Evolutionary conservation across 352 stramenopile genomes (phyloP).

Genomic region (Pythium rhizo-oryzae): DNA sequence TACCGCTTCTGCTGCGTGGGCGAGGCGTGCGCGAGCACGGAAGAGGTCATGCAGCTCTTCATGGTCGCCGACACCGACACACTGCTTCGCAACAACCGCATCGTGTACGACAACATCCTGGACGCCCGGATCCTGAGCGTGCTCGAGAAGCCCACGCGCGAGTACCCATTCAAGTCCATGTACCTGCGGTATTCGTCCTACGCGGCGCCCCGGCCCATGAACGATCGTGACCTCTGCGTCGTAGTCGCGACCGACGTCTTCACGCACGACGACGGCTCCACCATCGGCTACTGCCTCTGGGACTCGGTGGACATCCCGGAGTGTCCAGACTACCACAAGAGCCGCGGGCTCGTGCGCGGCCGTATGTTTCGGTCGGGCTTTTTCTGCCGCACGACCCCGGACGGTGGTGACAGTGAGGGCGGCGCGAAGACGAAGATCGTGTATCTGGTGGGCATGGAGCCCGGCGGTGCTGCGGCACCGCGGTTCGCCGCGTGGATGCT

Average conservation of each 20-base stretch:
- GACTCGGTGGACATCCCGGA: slow-evolving; percentile 47
- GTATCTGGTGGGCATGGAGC: slow-evolving; percentile 55
- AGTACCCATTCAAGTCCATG: slow-evolving; percentile 39
- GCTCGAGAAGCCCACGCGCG: slow-evolving; percentile 40
- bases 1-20: slow-evolving; percentile 61
- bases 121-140: slow-evolving; percentile 46
- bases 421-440: slow-evolving; percentile 51
- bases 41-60: slow-evolving; percentile 59
- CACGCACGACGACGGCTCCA: slow-evolving; percentile 42
- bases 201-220: slow-evolving; percentile 35
- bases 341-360: slow-evolving; percentile 29
- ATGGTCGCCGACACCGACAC: slow-evolving; percentile 40
- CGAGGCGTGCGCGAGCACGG: slow-evolving; percentile 36
- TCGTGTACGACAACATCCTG: slow-evolving; percentile 54
- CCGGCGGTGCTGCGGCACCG: slow-evolving; percentile 33
- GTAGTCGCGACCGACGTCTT: slow-evolving; percentile 37
- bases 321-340: slow-evolving; percentile 23
- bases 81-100: slow-evolving; percentile 43
- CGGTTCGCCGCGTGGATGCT: slow-evolving; percentile 37
- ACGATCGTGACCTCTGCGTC: slow-evolving; percentile 47
- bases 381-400: slow-evolving; percentile 32
- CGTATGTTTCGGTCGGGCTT: slow-evolving; percentile 60
- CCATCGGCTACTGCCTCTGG: slow-evolving; percentile 65
- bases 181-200: slow-evolving; percentile 41
- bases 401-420: neutral